Conservation (phyloP, 495 filamentous ascomycete genomes). For the Lasiosphaeria miniovina region DNA sequence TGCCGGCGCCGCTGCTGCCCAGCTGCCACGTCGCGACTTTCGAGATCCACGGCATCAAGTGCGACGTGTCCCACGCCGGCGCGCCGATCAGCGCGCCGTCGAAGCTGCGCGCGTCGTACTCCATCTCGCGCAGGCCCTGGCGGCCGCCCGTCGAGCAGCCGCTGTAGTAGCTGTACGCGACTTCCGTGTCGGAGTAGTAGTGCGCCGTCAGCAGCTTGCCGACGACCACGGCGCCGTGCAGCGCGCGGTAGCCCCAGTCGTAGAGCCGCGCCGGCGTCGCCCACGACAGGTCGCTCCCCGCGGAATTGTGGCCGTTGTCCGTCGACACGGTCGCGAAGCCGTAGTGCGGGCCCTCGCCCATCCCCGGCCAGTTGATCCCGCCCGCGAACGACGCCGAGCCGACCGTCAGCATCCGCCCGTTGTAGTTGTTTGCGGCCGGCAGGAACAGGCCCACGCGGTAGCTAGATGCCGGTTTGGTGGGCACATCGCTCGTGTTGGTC, state of each 20-base stretch:
- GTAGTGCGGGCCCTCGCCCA: constrained; percentile 27
- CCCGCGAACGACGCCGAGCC: constrained; percentile 49
- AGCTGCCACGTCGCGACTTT: constrained; percentile 39
- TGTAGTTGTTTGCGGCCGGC: constrained; percentile 42
- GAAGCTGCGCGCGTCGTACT: constrained; percentile 55
- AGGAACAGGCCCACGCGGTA: constrained; percentile 53
- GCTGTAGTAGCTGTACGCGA: constrained; percentile 52
- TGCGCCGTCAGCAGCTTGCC: constrained; percentile 41
- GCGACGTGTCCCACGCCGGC: constrained; percentile 41
- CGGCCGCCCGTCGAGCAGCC: constrained; percentile 59
- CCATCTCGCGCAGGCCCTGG: constrained; percentile 52
- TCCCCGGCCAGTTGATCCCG: constrained; percentile 49
- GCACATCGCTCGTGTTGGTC: constrained; percentile 24
- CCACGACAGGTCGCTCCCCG: constrained; percentile 44
- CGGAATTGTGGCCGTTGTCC: constrained; percentile 54
- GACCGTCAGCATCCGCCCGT: constrained; percentile 29
- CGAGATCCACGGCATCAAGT: constrained; percentile 50
- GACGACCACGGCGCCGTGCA: constrained; percentile 48
- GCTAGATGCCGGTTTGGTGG: constrained; percentile 35
- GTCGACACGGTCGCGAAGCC: constrained; percentile 56
- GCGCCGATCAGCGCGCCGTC: constrained; percentile 59
- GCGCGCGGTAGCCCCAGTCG: constrained; percentile 50
- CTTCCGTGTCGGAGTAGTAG: constrained; percentile 40
- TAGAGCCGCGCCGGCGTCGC: constrained; percentile 38
- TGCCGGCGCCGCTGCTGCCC: constrained; percentile 42